These are phyloP conservation scores for Talaromyces liani DNA, from an alignment of 495 filamentous ascomycete genomes.

Conservation along the genomic window DNA sequence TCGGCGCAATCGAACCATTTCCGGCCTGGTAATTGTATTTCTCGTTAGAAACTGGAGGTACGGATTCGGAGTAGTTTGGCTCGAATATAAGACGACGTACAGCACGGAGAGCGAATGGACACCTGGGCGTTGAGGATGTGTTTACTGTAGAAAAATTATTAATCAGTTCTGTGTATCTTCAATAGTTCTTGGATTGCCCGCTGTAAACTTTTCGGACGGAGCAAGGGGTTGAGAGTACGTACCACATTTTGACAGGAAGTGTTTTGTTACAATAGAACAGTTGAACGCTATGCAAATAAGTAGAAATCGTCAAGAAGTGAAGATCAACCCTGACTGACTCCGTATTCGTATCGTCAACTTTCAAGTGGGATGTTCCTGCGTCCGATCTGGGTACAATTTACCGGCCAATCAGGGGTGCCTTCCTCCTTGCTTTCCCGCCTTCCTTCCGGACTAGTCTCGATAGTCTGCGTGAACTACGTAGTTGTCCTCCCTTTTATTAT, in stretches of 20 bases:
- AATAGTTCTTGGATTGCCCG: not conserved
- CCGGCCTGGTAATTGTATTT: conserved; percentile 45
- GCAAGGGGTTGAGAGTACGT: not conserved
- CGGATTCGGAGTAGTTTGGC: not conserved
- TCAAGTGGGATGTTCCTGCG: not conserved
- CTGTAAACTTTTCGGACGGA: not conserved
- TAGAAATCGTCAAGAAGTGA: not conserved
- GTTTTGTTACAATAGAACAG: not conserved
- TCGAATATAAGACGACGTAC: conserved; percentile 44
- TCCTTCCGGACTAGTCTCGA: not conserved
- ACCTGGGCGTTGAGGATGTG: conserved; percentile 98
- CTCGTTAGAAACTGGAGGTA: not conserved
- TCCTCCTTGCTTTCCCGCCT: not conserved
- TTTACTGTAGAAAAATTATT: conserved; percentile 52
- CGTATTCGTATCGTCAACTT: not conserved
- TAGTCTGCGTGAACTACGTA: not conserved
- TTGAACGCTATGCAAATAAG: not conserved
- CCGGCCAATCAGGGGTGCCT: not conserved
- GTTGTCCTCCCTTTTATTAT: not conserved
- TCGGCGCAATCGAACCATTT: conserved; percentile 99
- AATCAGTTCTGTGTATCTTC: not conserved
- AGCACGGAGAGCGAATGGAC: conserved; percentile 89
- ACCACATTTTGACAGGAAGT: conserved; percentile 1
- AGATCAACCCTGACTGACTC: not conserved
- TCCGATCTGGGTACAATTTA: not conserved